These are phyloP conservation scores for Auriscalpium microsporum DNA, from an alignment of 768 basidiomycete species.

Conservation along the genomic window DNA sequence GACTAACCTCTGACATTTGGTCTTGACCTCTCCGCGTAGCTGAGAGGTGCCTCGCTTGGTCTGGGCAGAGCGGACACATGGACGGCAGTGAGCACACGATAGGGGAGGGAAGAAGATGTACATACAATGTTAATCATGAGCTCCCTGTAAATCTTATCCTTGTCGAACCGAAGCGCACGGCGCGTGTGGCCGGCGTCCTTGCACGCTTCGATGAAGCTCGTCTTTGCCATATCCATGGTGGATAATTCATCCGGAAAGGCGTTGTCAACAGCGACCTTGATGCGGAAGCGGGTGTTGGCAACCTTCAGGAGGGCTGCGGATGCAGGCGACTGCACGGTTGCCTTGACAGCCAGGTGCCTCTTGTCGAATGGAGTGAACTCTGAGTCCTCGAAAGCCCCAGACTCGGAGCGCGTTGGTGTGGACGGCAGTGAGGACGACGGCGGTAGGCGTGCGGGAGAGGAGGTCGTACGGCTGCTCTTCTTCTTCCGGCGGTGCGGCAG, in stretches of 20 bases:
- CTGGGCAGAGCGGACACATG: neutral
- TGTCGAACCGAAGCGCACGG: neutral
- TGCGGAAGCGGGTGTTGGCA: neutral
- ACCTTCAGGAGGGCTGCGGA: neutral
- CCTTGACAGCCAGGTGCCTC: no score
- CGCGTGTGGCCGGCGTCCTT: neutral
- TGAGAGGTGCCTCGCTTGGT: neutral
- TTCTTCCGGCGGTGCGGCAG: neutral
- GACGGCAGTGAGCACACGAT: neutral
- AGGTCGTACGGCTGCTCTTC: neutral
- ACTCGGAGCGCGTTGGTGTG: no score
- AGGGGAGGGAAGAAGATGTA: neutral
- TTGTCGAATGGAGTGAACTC: no score
- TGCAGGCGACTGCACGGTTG: no score
- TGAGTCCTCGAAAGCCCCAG: no score
- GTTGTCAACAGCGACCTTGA: neutral
- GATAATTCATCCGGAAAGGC: neutral
- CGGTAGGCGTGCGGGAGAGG: neutral
- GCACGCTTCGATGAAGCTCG: neutral
- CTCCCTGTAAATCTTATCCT: neutral
- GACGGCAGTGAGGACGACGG: neutral
- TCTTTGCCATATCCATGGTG: neutral
- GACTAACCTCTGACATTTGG: neutral
- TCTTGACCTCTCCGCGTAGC: neutral
- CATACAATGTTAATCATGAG: neutral